Conservation (phyloP, 768 basidiomycete genomes). For the Gloeophyllum trabeum region DNA sequence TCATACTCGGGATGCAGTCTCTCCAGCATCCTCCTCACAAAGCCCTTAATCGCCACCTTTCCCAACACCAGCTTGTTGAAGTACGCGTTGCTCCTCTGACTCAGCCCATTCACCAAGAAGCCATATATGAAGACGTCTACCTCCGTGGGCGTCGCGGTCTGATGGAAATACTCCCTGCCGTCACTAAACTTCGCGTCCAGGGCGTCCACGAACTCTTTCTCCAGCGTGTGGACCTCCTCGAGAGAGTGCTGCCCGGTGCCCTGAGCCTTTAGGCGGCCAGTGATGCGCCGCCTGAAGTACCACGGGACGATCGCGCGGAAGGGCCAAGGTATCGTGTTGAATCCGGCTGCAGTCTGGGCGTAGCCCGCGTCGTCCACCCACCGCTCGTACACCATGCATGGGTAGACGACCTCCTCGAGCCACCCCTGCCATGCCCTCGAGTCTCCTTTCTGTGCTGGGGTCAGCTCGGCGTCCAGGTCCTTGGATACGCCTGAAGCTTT, state of each 20-base stretch:
- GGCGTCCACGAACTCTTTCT: conserved; percentile 18
- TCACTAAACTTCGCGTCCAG: conserved; percentile 16
- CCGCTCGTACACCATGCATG: conserved; percentile 17
- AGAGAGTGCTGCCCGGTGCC: conserved; percentile 21
- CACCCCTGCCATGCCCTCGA: conserved; percentile 23
- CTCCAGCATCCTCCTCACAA: not conserved
- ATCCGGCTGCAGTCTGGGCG: conserved; percentile 6
- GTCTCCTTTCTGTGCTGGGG: conserved; percentile 17
- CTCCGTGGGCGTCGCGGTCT: conserved; percentile 13
- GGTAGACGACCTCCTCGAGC: conserved; percentile 19
- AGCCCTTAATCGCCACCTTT: not conserved
- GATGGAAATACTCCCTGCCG: conserved; percentile 15
- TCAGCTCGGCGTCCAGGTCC: conserved; percentile 19
- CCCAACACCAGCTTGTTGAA: conserved; percentile 5
- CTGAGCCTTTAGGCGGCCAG: conserved; percentile 8
- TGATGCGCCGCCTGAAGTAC: conserved; percentile 12
- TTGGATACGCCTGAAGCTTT: conserved; percentile 13
- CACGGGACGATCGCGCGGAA: conserved; percentile 14
- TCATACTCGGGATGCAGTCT: not conserved
- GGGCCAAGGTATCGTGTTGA: conserved; percentile 7
- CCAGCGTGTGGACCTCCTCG: conserved; percentile 19
- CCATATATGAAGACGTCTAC: conserved; percentile 19
- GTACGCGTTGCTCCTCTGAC: conserved; percentile 14
- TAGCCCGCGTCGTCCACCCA: conserved; percentile 20
- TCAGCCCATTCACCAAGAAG: conserved; percentile 19